Evolutionary conservation across 441 rosid species (phyloP).

Genomic region (Geranium incanum): DNA sequence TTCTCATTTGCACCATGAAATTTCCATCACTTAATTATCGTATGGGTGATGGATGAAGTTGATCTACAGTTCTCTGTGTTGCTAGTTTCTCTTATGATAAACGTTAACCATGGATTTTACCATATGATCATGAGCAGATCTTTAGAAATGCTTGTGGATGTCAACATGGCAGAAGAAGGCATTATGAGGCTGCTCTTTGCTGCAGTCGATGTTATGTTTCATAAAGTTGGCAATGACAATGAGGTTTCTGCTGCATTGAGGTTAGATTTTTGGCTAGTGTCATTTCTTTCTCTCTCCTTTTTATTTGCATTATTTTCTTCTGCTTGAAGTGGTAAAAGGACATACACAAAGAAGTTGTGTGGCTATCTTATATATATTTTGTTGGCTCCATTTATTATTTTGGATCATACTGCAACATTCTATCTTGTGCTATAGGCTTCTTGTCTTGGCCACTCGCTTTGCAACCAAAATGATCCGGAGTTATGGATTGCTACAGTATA

Average conservation of each 20-base stretch:
- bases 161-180: slow-evolving; percentile 86
- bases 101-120: slow-evolving; percentile 13
- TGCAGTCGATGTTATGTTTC: slow-evolving; percentile 67
- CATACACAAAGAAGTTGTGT: background rate
- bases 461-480: slow-evolving; percentile 77
- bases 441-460: slow-evolving; percentile 68
- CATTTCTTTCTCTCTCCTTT: background rate
- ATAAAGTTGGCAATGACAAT: slow-evolving; percentile 55
- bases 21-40: slow-evolving; percentile 9
- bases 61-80: slow-evolving; percentile 14
- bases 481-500: slow-evolving; percentile 59
- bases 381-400: background rate
- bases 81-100: background rate
- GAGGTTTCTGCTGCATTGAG: slow-evolving; percentile 84
- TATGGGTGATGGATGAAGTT: slow-evolving; percentile 17
- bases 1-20: background rate
- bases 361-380: background rate
- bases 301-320: background rate
- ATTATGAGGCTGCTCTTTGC: slow-evolving; percentile 76
- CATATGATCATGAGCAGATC: slow-evolving; percentile 46
- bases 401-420: slow-evolving; percentile 9
- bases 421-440: slow-evolving; percentile 57
- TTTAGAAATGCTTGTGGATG: slow-evolving; percentile 69
- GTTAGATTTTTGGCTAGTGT: slow-evolving; percentile 33
- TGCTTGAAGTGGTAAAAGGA: background rate